A percentile compares a stretch with the other conserved stretches of the same genome.
phyloP scores from a whole-genome alignment of 2,329 filamentous ascomycete species.

The Rhynchosporium graminicola region DNA sequence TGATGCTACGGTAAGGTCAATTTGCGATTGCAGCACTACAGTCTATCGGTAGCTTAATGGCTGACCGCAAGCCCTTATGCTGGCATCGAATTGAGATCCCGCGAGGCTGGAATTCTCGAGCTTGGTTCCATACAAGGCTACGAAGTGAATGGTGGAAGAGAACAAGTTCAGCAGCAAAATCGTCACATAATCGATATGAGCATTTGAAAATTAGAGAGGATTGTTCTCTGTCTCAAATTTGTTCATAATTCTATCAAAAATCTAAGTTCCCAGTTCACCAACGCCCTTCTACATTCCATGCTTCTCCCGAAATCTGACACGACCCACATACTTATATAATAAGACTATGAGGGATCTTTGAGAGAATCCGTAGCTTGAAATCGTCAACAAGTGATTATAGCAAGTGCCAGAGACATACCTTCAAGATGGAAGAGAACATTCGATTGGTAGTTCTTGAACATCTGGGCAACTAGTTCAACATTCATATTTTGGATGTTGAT shows the following conservation, averaged over 20 bases:
- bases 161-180: neutral
- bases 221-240: neutral
- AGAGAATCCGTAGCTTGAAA: slow-evolving; percentile 75
- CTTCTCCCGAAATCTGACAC: slow-evolving; percentile 3
- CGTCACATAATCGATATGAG: neutral
- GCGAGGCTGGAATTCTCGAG: slow-evolving; percentile 29
- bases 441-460: slow-evolving; percentile 99
- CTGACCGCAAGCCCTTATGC: neutral
- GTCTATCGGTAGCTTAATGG: slow-evolving; percentile 1
- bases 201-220: too few species aligned
- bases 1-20: neutral
- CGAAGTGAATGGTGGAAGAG: neutral
- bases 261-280: neutral
- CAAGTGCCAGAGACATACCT: slow-evolving; percentile 57
- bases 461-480: slow-evolving; percentile 93
- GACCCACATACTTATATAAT: slow-evolving; percentile 46
- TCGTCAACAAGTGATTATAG: neutral
- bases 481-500: slow-evolving; percentile 99
- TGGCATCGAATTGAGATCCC: neutral
- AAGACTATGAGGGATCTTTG: slow-evolving; percentile 67
- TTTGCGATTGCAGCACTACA: neutral
- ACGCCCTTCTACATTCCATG: slow-evolving; percentile 9
- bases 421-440: slow-evolving; percentile 97
- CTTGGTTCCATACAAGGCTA: slow-evolving; percentile 28
- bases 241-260: neutral